These are phyloP conservation scores for Diplodia mutila DNA, from an alignment of 2,329 filamentous ascomycete genomes.

Conservation along the genomic window DNA sequence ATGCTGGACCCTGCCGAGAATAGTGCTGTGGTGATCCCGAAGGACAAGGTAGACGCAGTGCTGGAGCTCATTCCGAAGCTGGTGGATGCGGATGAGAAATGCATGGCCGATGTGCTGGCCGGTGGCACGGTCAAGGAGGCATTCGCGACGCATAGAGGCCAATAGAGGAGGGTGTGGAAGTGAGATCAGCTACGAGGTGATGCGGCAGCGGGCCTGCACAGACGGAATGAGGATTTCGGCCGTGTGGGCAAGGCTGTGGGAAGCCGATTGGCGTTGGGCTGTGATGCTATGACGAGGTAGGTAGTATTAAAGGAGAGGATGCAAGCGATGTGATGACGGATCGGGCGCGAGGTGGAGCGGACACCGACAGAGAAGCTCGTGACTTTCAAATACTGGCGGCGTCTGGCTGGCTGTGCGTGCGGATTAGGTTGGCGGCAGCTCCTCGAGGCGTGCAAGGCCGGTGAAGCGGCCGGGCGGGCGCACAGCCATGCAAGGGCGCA, in stretches of 20 bases:
- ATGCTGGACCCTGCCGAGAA: constrained; percentile 69
- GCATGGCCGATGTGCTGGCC: constrained; percentile 61
- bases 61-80: constrained; percentile 61
- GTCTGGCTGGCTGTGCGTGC: constrained; percentile 8
- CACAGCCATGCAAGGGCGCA: not conserved
- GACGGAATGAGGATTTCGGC: not conserved
- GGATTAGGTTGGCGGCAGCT: constrained; percentile 5
- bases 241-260: not conserved
- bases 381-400: constrained; percentile 6
- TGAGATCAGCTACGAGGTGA: not conserved
- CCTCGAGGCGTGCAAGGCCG: constrained; percentile 4
- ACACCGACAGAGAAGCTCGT: constrained; percentile 8
- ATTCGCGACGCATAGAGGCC: constrained; percentile 59
- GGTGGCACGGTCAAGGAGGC: constrained; percentile 68
- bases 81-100: constrained; percentile 48
- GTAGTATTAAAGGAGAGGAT: constrained; percentile 15
- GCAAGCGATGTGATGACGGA: constrained; percentile 17
- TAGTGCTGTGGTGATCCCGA: constrained; percentile 70
- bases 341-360: constrained; percentile 21
- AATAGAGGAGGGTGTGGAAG: constrained; percentile 6
- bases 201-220: not conserved
- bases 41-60: constrained; percentile 62
- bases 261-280: constrained; percentile 12
- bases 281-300: constrained; percentile 10
- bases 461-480: constrained; percentile 16